Percentiles rank a stretch among this genome's conserved stretches.
Conservation (phyloP, 139 green algal species). For the Micractinium sp. region DNA sequence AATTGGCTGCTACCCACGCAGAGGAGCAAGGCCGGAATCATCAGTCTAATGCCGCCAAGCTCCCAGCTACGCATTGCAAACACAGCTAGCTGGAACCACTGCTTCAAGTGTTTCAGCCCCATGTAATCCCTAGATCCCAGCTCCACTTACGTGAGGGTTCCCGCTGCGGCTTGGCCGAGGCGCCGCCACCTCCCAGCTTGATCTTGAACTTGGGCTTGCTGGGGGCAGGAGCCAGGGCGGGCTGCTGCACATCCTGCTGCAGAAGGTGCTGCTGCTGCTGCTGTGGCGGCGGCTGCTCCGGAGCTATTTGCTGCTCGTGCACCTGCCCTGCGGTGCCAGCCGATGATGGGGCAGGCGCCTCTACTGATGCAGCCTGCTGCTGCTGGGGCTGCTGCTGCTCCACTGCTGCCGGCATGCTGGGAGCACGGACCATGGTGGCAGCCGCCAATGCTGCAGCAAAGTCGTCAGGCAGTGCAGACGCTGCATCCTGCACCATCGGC, state of each 20-base stretch:
- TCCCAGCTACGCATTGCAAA: background rate
- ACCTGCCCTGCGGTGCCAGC: background rate
- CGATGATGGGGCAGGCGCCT: background rate
- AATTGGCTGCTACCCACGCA: background rate
- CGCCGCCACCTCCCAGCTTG: background rate
- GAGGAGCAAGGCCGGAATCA: background rate
- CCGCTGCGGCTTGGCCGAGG: background rate
- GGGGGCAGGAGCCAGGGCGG: background rate
- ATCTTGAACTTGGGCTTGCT: slow-evolving; percentile 21
- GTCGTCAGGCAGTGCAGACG: slow-evolving; percentile 7
- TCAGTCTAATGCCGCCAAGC: too few species aligned
- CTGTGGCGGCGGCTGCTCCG: background rate
- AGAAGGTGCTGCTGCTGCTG: background rate
- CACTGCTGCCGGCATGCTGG: background rate
- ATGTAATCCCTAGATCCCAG: too few species aligned
- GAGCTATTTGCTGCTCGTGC: background rate
- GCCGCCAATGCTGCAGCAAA: slow-evolving; percentile 23
- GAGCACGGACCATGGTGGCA: slow-evolving; percentile 12
- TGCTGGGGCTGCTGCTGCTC: background rate
- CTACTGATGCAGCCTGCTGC: background rate
- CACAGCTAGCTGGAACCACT: too few species aligned
- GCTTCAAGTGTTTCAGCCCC: too few species aligned
- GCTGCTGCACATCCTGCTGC: slow-evolving; percentile 16
- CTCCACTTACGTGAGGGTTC: slow-evolving; percentile 28
- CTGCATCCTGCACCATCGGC: background rate